These are phyloP conservation scores for Amylostereum chailletii DNA, from an alignment of 1,284 basidiomycete species.

Conservation along the genomic window DNA sequence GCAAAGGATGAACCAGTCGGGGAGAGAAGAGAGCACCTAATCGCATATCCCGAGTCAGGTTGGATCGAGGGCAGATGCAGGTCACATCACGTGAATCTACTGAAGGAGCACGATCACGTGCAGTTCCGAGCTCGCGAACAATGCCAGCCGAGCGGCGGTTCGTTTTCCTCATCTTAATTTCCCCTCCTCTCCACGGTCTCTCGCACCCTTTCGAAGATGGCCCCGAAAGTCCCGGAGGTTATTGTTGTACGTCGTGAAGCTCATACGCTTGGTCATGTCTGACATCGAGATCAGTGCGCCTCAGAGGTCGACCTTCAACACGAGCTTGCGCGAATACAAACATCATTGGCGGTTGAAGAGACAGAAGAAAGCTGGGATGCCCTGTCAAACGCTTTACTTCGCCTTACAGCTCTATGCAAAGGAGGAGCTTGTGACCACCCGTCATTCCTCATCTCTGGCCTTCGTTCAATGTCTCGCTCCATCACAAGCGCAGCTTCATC, in stretches of 20 bases:
- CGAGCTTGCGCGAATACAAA: conserved; percentile 34
- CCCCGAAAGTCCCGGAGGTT: conserved; percentile 13
- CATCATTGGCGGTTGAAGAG: conserved; percentile 48
- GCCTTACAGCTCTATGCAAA: conserved; percentile 47
- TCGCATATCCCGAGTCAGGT: conserved; percentile 8
- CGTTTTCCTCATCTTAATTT: not conserved
- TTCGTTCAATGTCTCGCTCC: conserved; percentile 49
- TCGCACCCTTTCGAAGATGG: conserved; percentile 8
- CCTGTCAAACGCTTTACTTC: conserved; percentile 48
- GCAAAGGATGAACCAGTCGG: not conserved
- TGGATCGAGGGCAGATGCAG: not conserved
- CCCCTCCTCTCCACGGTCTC: not conserved
- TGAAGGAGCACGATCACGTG: conserved; percentile 9
- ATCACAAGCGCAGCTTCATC: conserved; percentile 60
- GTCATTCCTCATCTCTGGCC: conserved; percentile 40
- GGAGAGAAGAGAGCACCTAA: not conserved
- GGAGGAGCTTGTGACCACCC: conserved; percentile 50
- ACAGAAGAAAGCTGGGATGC: conserved; percentile 80
- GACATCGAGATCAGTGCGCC: conserved; percentile 19
- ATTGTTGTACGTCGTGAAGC: conserved; percentile 5
- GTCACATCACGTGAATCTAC: not conserved
- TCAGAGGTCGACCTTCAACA: conserved; percentile 25
- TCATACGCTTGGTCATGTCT: not conserved
- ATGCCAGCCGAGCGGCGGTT: not conserved
- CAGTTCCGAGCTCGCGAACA: not conserved